Evolutionary conservation across 2,329 filamentous ascomycete species (phyloP).

Genomic region (Sporothrix pseudoabietina): DNA sequence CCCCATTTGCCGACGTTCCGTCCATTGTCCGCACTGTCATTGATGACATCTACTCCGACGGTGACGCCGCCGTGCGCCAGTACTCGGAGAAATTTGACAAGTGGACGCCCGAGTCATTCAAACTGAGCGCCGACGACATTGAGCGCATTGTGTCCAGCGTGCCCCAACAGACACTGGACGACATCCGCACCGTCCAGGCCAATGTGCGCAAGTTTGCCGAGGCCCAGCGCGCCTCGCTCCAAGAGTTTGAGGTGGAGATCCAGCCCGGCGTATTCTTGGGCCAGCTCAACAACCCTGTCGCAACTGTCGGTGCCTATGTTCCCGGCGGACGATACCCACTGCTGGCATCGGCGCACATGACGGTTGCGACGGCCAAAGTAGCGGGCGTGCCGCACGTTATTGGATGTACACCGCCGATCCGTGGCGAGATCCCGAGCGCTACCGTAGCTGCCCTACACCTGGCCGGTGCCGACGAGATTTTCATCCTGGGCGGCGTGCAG

Average conservation of each 20-base stretch:
- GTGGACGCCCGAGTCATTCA: slow-evolving; percentile 54
- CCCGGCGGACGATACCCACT: slow-evolving; percentile 57
- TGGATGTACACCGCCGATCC: slow-evolving; percentile 55
- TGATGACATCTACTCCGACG: slow-evolving; percentile 49
- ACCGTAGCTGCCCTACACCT: slow-evolving; percentile 55
- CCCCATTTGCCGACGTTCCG: slow-evolving; percentile 37
- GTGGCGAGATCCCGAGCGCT: slow-evolving; percentile 50
- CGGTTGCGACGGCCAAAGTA: slow-evolving; percentile 57
- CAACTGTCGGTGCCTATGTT: slow-evolving; percentile 48
- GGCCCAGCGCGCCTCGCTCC: slow-evolving; percentile 49
- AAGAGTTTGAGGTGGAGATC: slow-evolving; percentile 56
- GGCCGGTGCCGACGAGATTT: slow-evolving; percentile 55
- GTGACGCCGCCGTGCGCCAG: slow-evolving; percentile 51
- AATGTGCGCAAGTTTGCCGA: slow-evolving; percentile 54
- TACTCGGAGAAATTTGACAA: slow-evolving; percentile 59
- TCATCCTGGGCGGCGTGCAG: slow-evolving; percentile 55
- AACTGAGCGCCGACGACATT: slow-evolving; percentile 50
- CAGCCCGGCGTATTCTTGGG: slow-evolving; percentile 53
- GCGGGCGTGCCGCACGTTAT: slow-evolving; percentile 55
- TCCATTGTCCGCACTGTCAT: slow-evolving; percentile 53
- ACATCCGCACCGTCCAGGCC: slow-evolving; percentile 49
- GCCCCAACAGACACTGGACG: slow-evolving; percentile 46
- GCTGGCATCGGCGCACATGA: slow-evolving; percentile 58
- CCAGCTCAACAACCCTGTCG: slow-evolving; percentile 54
- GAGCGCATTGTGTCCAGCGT: slow-evolving; percentile 49